Conservation (phyloP, 129 eudicot species). For the Rutidosis leptorrhynchoides region DNA sequence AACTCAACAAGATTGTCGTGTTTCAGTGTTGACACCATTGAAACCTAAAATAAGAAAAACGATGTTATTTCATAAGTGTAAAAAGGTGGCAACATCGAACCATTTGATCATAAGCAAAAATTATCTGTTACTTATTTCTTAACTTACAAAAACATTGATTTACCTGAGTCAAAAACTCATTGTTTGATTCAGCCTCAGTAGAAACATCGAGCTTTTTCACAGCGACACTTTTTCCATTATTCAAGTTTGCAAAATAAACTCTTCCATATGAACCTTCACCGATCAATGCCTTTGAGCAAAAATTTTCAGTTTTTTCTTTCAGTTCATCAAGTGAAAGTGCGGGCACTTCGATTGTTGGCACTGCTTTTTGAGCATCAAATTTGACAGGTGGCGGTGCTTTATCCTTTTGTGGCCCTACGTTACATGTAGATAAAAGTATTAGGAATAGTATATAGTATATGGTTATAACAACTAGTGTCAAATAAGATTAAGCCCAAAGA, state of each 20-base stretch:
- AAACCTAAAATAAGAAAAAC: constrained; percentile 37
- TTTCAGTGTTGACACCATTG: constrained; percentile 71
- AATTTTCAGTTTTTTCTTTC: constrained; percentile 88
- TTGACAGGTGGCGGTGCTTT: constrained; percentile 57
- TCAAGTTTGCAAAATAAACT: constrained; percentile 70
- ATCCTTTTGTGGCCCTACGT: constrained; percentile 49
- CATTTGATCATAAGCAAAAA: neutral
- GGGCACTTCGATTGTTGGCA: constrained; percentile 70
- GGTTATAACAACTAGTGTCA: neutral
- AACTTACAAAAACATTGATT: neutral
- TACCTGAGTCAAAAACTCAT: constrained; percentile 86
- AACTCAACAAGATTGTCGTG: constrained; percentile 73
- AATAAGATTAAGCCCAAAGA: neutral
- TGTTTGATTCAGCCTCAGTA: constrained; percentile 72
- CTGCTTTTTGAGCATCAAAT: constrained; percentile 59
- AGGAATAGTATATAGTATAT: neutral
- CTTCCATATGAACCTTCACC: constrained; percentile 98
- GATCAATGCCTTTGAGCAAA: constrained; percentile 82
- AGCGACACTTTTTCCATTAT: constrained; percentile 73
- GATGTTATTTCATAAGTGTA: neutral
- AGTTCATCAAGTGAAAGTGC: constrained; percentile 76
- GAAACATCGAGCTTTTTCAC: constrained; percentile 92
- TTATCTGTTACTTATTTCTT: neutral
- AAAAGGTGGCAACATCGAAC: neutral
- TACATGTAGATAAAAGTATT: constrained; percentile 11